These are phyloP conservation scores for Leishmania tarentolae DNA, from an alignment of 208 protist species.

Conservation along the genomic window DNA sequence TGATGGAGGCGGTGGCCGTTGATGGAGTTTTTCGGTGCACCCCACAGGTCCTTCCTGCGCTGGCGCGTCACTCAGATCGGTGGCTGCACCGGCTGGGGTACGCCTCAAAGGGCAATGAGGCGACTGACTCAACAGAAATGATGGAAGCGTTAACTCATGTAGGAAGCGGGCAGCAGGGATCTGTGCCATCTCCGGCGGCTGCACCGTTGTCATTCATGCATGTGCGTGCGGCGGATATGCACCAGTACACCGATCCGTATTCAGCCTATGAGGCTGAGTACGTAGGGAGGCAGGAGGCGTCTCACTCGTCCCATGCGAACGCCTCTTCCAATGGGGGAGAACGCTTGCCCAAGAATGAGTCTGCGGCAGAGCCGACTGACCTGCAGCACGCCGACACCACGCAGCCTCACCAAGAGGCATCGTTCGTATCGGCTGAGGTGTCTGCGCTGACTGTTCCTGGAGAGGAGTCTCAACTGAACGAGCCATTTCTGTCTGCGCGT, in stretches of 20 bases:
- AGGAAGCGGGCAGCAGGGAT: not conserved
- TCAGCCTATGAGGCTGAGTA: constrained; percentile 18
- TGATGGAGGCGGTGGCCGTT: constrained; percentile 46
- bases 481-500: not conserved
- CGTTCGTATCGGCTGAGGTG: constrained; percentile 26
- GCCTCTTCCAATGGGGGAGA: not conserved
- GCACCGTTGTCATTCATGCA: not conserved
- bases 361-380: not conserved
- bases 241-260: constrained; percentile 27
- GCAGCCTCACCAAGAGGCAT: constrained; percentile 20
- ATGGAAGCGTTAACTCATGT: not conserved
- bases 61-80: constrained; percentile 27
- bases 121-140: not conserved
- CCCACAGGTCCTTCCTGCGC: constrained; percentile 44
- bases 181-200: not conserved
- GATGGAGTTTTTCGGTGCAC: constrained; percentile 46
- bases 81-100: constrained; percentile 22
- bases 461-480: not conserved
- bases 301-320: not conserved
- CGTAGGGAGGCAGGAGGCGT: not conserved
- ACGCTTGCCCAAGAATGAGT: not conserved
- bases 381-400: constrained; percentile 22
- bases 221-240: constrained; percentile 18
- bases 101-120: not conserved
- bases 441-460: constrained; percentile 23